Evolutionary conservation across 2,329 filamentous ascomycete species (phyloP), one percentile per base, ranked within the genome.

Genomic region (Scedosporium dehoogii): DNA sequence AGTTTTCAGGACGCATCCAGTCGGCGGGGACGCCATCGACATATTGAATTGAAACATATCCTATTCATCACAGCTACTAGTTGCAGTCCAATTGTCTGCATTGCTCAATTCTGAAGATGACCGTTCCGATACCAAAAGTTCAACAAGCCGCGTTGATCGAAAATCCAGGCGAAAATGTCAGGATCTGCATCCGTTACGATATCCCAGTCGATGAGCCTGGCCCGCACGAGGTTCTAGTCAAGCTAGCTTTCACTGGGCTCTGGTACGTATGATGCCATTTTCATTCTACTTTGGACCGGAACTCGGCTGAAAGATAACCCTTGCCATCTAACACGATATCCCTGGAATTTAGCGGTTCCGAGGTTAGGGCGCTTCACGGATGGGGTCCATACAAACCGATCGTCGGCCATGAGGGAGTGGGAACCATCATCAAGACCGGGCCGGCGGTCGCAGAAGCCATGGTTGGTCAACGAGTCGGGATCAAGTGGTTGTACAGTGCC

Each of bases 401-500:
- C 3, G 62, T 73, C 1, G 71, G 72, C 3, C 72, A 73, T 14
- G 72, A 73, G 63, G 72, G 72, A 0, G 65, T 73, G 0, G 72
- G 72, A 2, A 66, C 23, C 0, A 68, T 73, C 1, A 69, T 72
- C 1, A 68, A 68, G 18, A 9, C 73, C 0, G 76, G 77, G 0
- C 38, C 69, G 0, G 62, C 63, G 0, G 75, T 72, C 0, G 62
- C 69, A 0, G 6, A 64, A 0, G 64, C 63, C 0, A 23, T 78
- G 3, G 33, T 78, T 4, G 68, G 68, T 1, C 72, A 72, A 21
- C 64, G 73, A 2, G 77, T 79, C 0, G 77, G 77, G 0, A 71
- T 79, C 0, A 78, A 78, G 63, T 79, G 77, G 77, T 69, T 79
- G 0, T 77, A 73, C 64, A 76, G 72, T 4, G 74, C 76, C 1